A percentile compares a stretch with the other conserved stretches of the same genome.
These are phyloP conservation scores for Saccharum spontaneum DNA, from an alignment of 176 grass and related monocot species.

Conservation along the genomic window DNA sequence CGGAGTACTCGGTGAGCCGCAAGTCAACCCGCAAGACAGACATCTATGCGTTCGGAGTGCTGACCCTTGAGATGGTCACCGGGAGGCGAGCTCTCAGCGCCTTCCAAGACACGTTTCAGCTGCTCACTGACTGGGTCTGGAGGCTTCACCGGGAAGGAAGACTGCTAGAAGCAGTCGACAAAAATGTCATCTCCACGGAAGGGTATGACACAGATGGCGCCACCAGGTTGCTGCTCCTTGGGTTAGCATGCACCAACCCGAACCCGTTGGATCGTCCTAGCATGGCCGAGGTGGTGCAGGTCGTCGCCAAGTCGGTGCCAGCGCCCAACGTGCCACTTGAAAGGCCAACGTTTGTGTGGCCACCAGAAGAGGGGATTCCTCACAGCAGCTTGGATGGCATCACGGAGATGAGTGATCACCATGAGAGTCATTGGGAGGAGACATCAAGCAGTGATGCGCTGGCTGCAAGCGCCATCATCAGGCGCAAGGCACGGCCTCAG, in stretches of 20 bases:
- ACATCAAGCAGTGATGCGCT: slow-evolving; percentile 1
- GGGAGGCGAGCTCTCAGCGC: neutral
- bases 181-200: too few species aligned
- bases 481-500: neutral
- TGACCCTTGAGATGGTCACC: neutral
- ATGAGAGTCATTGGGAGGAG: neutral
- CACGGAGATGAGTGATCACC: neutral
- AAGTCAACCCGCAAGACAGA: slow-evolving; percentile 53
- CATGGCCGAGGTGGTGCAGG: too few species aligned
- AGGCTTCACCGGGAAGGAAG: neutral
- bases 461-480: slow-evolving; percentile 2
- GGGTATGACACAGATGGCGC: too few species aligned
- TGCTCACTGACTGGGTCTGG: slow-evolving; percentile 16
- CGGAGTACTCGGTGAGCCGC: neutral
- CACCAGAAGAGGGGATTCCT: neutral
- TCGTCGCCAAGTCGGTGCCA: neutral
- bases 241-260: too few species aligned
- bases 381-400: neutral
- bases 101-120: neutral
- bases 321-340: neutral
- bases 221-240: too few species aligned
- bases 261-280: too few species aligned
- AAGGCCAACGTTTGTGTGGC: slow-evolving; percentile 7
- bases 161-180: too few species aligned
- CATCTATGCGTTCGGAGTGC: slow-evolving; percentile 48